Evolutionary conservation across 805 yeast species (phyloP), one percentile per base, ranked within the genome.

Genomic region (Wickerhamiella cacticola): DNA sequence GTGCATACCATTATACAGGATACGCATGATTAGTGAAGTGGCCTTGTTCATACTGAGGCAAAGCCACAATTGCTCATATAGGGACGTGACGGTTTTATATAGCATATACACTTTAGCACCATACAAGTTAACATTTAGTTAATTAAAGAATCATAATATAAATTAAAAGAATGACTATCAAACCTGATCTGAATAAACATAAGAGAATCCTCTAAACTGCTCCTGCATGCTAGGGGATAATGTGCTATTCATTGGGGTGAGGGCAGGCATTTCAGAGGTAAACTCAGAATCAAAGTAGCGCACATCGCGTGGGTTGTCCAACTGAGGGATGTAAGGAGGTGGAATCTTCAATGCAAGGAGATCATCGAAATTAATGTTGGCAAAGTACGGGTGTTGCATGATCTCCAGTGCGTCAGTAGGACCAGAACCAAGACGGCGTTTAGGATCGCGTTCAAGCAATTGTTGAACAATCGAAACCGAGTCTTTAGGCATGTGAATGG

Each of bases 401-500:
- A 92, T 83, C 51, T 92, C 99, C 52, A 72, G 69, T 2, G 97
- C 97, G 66, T 92, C 98, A 52, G 79, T 72, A 46, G 81, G 81
- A 7, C 96, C 82, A 16, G 87, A 74, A 31, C 98, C 98, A 35
- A 92, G 68, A 62, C 99, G 80, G 53, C 73, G 70, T 16, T 67
- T 66, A 13, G 96, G 96, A 62, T 89, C 96, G 61, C 94, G 82
- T 1, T 95, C 85, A 55, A 92, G 71, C 55, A 92, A 72, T 39
- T 89, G 87, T 65, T 89, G 96, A 64, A 92, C 73, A 41, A 92
- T 80, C 53, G 94, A 87, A 33, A 92, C 98, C 1, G 96, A 86
- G 62, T 88, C 96, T 51, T 94, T 80, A 1, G 96, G 92, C 96
- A 92, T 89, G 62, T 87, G 92, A 54, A 92, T 86, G 28, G 97